Percentiles rank a stretch among this genome's conserved stretches.
Conservation (phyloP, 176 grass and related monocot species). For the Guadua angustifolia region DNA sequence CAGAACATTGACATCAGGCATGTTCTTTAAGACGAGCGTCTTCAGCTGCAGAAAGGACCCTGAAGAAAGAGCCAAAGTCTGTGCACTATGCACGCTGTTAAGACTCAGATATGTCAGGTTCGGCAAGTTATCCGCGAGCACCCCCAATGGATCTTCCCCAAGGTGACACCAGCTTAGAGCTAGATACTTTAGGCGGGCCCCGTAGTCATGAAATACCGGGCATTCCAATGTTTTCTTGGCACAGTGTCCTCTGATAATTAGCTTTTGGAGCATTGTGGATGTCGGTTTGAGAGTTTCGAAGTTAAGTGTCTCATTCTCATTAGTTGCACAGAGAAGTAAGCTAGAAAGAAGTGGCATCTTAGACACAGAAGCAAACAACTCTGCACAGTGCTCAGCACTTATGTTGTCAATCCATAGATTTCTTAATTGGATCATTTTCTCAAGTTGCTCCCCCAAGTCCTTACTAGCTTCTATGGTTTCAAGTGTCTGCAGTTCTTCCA, state of each 20-base stretch:
- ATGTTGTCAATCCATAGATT: too few species aligned
- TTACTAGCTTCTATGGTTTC: too few species aligned
- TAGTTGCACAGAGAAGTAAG: slow-evolving; percentile 9
- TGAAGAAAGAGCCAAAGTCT: neutral
- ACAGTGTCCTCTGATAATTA: slow-evolving; percentile 12
- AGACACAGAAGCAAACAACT: too few species aligned
- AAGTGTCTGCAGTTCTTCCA: too few species aligned
- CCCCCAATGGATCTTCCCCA: neutral
- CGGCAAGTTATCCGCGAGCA: neutral
- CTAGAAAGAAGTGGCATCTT: neutral
- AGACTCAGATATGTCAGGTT: slow-evolving; percentile 7
- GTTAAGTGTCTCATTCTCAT: neutral
- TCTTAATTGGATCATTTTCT: too few species aligned
- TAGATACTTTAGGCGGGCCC: neutral
- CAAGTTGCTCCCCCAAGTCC: too few species aligned
- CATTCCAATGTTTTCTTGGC: neutral
- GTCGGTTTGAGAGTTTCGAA: neutral
- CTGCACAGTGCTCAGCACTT: too few species aligned
- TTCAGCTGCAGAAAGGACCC: neutral
- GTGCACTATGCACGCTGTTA: neutral
- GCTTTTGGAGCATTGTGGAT: slow-evolving; percentile 16
- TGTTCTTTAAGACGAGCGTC: too few species aligned
- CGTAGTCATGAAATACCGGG: neutral
- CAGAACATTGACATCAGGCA: too few species aligned
- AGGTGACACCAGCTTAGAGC: too few species aligned